Base-by-base conservation (phyloP, 768 basidiomycete species). In the Mycena floridula region DNA sequence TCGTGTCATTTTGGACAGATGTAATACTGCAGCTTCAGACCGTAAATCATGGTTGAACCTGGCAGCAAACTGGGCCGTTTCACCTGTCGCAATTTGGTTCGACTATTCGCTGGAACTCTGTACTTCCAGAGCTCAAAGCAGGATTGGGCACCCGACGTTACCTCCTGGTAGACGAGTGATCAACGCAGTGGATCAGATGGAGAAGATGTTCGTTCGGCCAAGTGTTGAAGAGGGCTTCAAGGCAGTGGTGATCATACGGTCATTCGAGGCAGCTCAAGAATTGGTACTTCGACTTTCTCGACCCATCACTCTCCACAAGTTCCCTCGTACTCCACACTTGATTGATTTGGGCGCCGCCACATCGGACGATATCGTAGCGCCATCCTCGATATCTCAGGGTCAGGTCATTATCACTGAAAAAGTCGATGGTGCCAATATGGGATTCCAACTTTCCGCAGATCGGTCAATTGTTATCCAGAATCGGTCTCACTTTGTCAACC, bases 401-500 rank as follows among this genome's bases (percentile, higher is more conserved):
- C 57, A 63, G 44, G 66, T 74, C 40, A 62, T 77, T 27, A 69
- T 81, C 55, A 79, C 78, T 3, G 81, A 83, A 53, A 82, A 83
- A 53, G 66, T 82, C 40, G 80, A 82, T 59, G 81, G 81, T 3
- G 78, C 80, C 30, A 82, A 83, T 56, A 75, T 82, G 74, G 81
- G 78, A 5, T 74, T 82, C 57, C 78, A 77, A 16, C 66, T 81
- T 20, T 74, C 74, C 1, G 52, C 66, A 5, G 71, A 74, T 49
- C 58, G 70, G 21, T 60, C 61, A 6, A 67, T 81, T 45, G 39
- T 77, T 37, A 69, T 79, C 1, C 81, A 83, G 56, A 83, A 83
- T 52, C 70, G 80, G 13, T 79, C 79, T 9, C 80, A 82, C 59
- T 78, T 70, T 50, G 69, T 81, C 37, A 72, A 71, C 54, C 65